Percentiles rank a stretch among this genome's conserved stretches.
phyloP scores from a whole-genome alignment of 2,329 filamentous ascomycete genomes.

The Aspergillus glaucus region DNA sequence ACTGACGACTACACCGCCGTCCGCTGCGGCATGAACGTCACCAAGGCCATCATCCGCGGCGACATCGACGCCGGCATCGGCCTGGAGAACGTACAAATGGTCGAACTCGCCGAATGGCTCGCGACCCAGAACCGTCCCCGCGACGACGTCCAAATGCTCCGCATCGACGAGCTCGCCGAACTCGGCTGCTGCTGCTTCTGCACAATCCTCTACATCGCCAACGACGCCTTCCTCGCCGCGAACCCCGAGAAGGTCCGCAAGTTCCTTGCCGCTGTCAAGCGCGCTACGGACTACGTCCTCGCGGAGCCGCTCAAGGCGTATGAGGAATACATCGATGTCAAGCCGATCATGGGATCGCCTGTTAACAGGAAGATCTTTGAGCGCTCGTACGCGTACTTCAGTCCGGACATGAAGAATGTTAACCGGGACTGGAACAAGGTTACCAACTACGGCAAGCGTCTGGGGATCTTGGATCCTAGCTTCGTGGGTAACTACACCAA shows the following conservation, averaged over 20 bases:
- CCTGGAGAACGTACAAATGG: constrained; percentile 77
- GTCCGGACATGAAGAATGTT: constrained; percentile 68
- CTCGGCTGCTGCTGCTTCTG: constrained; percentile 81
- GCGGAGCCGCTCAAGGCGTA: constrained; percentile 58
- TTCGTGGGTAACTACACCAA: constrained; percentile 74
- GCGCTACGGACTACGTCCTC: constrained; percentile 66
- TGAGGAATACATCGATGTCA: constrained; percentile 64
- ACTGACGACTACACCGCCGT: constrained; percentile 68
- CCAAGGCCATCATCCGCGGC: constrained; percentile 66
- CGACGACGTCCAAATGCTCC: constrained; percentile 69
- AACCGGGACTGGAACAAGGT: constrained; percentile 70
- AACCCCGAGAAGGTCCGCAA: constrained; percentile 60
- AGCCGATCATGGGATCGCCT: constrained; percentile 60
- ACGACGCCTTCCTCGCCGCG: constrained; percentile 61
- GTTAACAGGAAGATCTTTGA: constrained; percentile 76
- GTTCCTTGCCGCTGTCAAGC: constrained; percentile 69
- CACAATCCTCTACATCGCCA: constrained; percentile 73
- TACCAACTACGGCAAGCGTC: constrained; percentile 66
- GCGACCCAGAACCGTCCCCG: constrained; percentile 55
- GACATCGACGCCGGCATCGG: constrained; percentile 70
- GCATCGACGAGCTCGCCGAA: constrained; percentile 73
- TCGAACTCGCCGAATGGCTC: constrained; percentile 73
- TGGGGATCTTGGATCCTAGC: constrained; percentile 57
- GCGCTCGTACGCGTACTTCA: constrained; percentile 71
- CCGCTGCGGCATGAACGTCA: constrained; percentile 75